phyloP scores from a whole-genome alignment of 495 filamentous ascomycete genomes.

The Penicillium malachiteum region DNA sequence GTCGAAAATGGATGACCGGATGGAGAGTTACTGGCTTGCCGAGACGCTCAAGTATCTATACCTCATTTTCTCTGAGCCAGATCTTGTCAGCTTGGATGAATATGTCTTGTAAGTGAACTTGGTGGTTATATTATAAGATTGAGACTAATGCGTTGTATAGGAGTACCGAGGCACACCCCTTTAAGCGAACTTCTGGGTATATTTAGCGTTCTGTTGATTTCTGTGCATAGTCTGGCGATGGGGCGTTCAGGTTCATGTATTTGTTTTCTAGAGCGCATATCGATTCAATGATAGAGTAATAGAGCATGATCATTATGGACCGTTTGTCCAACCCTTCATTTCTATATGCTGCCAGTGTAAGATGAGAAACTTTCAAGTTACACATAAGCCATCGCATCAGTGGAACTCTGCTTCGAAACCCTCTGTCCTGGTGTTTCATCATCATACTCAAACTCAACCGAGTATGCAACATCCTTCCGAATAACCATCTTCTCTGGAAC shows the following conservation, averaged over 20 bases:
- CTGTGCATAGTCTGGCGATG: slow-evolving; percentile 1
- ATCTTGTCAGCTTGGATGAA: slow-evolving; percentile 66
- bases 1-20: slow-evolving; percentile 42
- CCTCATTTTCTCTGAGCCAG: slow-evolving; percentile 73
- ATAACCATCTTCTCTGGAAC: slow-evolving; percentile 45
- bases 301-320: too few relatives aligned
- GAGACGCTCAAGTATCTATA: slow-evolving; percentile 96
- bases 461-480: slow-evolving; percentile 45
- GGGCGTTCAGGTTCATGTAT: slow-evolving; percentile 1
- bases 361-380: background rate
- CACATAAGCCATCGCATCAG: slow-evolving; percentile 21
- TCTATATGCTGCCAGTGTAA: background rate
- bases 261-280: background rate
- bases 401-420: background rate
- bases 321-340: too few relatives aligned
- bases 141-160: slow-evolving; percentile 23
- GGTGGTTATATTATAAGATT: background rate
- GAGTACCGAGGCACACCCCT: slow-evolving; percentile 78
- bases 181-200: slow-evolving; percentile 46
- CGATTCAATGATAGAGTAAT: background rate
- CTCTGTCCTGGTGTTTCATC: slow-evolving; percentile 6
- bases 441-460: slow-evolving; percentile 32
- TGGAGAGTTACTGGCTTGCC: slow-evolving; percentile 63
- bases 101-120: slow-evolving; percentile 55
- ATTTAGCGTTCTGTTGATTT: background rate